Percentiles rank a stretch among this genome's conserved stretches.
Evolutionary conservation across 257 asterid genomes (phyloP).

Genomic region (Nicotiana tomentosiformis): DNA sequence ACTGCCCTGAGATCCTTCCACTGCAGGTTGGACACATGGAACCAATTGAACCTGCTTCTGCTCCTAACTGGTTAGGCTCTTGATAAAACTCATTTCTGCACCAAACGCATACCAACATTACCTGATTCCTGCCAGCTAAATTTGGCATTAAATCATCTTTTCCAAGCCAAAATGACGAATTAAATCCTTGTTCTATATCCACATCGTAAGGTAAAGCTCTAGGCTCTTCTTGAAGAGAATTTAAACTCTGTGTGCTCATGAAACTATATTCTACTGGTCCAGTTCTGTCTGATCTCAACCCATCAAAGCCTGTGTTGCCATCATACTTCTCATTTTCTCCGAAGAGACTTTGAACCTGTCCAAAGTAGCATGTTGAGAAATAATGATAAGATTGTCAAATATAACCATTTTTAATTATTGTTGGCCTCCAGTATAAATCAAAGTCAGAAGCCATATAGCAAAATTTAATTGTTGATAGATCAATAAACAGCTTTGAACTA

Average conservation of each 20-base stretch:
- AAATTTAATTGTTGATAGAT: background rate
- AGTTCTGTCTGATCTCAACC: conserved; percentile 36
- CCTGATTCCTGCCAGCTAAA: conserved; percentile 25
- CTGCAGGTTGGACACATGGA: conserved; percentile 58
- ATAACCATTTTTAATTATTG: conserved; percentile 1
- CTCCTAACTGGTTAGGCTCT: conserved; percentile 38
- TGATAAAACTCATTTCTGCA: conserved; percentile 57
- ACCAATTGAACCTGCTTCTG: conserved; percentile 54
- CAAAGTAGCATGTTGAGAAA: conserved; percentile 6
- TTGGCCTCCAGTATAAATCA: background rate
- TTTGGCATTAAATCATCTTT: conserved; percentile 50
- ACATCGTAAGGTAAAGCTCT: conserved; percentile 37
- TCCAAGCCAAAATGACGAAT: conserved; percentile 61
- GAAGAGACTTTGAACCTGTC: conserved; percentile 46
- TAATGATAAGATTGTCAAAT: conserved; percentile 10
- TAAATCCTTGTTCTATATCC: conserved; percentile 39
- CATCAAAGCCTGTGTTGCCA: conserved; percentile 23
- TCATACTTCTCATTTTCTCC: conserved; percentile 32
- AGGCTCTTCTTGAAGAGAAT: conserved; percentile 42
- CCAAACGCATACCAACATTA: conserved; percentile 53
- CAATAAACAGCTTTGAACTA: background rate
- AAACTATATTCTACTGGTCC: conserved; percentile 73
- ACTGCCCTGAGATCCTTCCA: conserved; percentile 27
- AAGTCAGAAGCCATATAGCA: background rate
- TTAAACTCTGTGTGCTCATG: conserved; percentile 54